Conservation (phyloP, 495 filamentous ascomycete species). For the Annulohypoxylon maeteangense region DNA sequence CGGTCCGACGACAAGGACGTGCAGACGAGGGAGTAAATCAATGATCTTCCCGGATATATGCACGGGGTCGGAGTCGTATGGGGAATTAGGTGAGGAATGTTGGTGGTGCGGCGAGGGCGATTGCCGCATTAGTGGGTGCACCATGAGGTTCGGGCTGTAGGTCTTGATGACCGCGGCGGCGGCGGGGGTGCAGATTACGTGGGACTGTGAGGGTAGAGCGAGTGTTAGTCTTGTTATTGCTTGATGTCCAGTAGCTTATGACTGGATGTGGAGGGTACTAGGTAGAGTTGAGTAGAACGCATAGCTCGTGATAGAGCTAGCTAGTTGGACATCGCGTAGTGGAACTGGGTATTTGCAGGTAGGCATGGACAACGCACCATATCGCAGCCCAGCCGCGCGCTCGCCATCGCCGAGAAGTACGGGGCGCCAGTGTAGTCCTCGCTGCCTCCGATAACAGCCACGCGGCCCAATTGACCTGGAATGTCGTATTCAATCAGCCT, state of each 20-base stretch:
- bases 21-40: conserved; percentile 82
- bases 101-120: conserved; percentile 55
- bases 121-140: conserved; percentile 94
- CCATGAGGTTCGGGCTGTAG: conserved; percentile 98
- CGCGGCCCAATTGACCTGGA: conserved; percentile 87
- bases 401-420: conserved; percentile 98
- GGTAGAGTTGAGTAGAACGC: background rate
- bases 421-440: conserved; percentile 97
- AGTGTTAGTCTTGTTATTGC: background rate
- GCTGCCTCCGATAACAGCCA: conserved; percentile 94
- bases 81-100: conserved; percentile 32
- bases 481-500: background rate
- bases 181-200: conserved; percentile 93
- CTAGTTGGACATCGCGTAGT: background rate
- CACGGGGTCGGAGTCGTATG: conserved; percentile 60
- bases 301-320: background rate
- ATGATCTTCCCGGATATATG: conserved; percentile 76
- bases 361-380: conserved; percentile 68
- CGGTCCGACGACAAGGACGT: conserved; percentile 93
- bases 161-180: conserved; percentile 93
- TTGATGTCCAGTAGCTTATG: background rate
- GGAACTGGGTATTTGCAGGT: background rate
- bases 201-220: conserved; percentile 68
- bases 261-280: background rate
- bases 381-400: conserved; percentile 85